A percentile compares a stretch with the other conserved stretches of the same genome.
phyloP scores from a whole-genome alignment of 768 basidiomycete genomes.

The Omphalotus guepiniiformis region DNA sequence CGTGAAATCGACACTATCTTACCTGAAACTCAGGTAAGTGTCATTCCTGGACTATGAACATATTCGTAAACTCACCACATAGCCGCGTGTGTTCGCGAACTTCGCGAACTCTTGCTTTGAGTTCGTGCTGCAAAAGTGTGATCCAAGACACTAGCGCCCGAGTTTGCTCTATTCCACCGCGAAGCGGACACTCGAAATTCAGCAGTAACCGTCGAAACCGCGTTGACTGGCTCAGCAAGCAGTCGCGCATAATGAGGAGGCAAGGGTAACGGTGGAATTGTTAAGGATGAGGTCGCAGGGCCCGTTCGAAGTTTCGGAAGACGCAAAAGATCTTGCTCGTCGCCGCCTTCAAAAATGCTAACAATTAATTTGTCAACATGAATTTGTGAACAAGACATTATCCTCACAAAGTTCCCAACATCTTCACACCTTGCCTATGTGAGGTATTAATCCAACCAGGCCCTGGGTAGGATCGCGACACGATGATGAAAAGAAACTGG shows the following conservation, averaged over 20 bases:
- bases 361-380: background rate
- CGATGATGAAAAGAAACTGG: conserved; percentile 81
- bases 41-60: too few relatives aligned
- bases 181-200: conserved; percentile 64
- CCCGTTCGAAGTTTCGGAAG: conserved; percentile 46
- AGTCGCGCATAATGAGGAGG: conserved; percentile 65
- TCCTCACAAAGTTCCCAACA: conserved; percentile 77
- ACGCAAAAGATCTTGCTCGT: conserved; percentile 55
- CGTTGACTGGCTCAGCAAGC: conserved; percentile 69
- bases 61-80: conserved; percentile 50
- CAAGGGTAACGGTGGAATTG: conserved; percentile 38
- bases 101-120: conserved; percentile 57
- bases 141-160: conserved; percentile 67
- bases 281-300: conserved; percentile 30
- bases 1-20: conserved; percentile 64
- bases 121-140: conserved; percentile 53
- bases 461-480: conserved; percentile 74
- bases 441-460: conserved; percentile 78
- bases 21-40: too few relatives aligned
- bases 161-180: conserved; percentile 51
- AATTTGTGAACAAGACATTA: background rate
- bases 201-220: conserved; percentile 85
- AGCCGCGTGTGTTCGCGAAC: conserved; percentile 63
- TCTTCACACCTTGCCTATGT: conserved; percentile 72
- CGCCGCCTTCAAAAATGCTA: conserved; percentile 62